phyloP scores from a whole-genome alignment of 2,329 filamentous ascomycete species.

The Pestalotiopsis fici region DNA sequence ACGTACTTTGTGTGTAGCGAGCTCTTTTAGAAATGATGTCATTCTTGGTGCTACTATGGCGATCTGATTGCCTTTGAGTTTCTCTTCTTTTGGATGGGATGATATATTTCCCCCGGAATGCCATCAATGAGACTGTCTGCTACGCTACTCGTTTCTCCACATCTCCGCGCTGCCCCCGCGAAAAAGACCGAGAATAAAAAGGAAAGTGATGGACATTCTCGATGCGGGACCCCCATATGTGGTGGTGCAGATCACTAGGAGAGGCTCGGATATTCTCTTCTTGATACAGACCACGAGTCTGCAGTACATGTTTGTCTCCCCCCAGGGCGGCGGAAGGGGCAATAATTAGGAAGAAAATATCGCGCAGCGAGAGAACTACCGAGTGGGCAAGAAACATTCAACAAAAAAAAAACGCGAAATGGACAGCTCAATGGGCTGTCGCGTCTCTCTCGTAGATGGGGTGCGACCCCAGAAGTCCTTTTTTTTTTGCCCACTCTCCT shows the following conservation, averaged over 20 bases:
- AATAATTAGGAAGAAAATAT: too few species aligned
- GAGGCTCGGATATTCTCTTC: too few species aligned
- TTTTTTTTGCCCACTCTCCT: background rate
- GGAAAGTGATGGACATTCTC: background rate
- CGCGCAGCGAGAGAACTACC: too few species aligned
- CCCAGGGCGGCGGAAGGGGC: too few species aligned
- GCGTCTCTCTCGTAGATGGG: background rate
- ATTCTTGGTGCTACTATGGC: background rate
- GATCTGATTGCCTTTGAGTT: background rate
- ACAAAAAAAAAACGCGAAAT: too few species aligned
- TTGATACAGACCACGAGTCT: too few species aligned
- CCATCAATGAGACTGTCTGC: too few species aligned
- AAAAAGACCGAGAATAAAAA: background rate
- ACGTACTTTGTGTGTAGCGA: background rate
- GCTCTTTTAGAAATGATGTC: background rate
- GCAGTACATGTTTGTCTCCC: too few species aligned
- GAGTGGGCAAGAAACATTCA: too few species aligned
- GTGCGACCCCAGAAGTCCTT: background rate
- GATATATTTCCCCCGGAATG: too few species aligned
- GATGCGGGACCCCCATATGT: background rate
- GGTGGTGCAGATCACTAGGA: too few species aligned
- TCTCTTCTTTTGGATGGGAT: background rate
- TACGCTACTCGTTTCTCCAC: background rate
- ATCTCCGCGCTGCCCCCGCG: slow-evolving; percentile 3
- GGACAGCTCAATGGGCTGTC: background rate